Evolutionary conservation across 345 rosid genomes (phyloP).

Genomic region (Eucalyptus camaldulensis): DNA sequence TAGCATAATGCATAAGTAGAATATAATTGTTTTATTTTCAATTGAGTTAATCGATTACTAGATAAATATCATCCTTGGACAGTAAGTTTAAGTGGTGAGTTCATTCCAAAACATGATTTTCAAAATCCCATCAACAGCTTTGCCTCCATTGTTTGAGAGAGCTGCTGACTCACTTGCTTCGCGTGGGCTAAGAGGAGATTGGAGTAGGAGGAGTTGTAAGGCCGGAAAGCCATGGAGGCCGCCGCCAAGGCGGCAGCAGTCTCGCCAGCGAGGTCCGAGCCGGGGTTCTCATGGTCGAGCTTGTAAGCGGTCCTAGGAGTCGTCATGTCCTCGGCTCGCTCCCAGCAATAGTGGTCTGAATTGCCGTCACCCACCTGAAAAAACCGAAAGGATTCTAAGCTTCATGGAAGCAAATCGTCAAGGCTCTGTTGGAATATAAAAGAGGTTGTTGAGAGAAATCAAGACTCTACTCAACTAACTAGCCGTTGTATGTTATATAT

Average conservation of each 20-base stretch:
- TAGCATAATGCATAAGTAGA: background rate
- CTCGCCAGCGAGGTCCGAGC: conserved; percentile 80
- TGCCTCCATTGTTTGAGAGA: background rate
- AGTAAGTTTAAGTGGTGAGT: background rate
- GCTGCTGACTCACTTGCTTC: conserved; percentile 33
- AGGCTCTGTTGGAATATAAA: background rate
- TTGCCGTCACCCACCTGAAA: conserved; percentile 70
- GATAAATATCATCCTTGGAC: background rate
- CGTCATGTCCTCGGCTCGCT: conserved; percentile 86
- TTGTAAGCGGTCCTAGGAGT: conserved; percentile 69
- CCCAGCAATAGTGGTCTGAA: conserved; percentile 87
- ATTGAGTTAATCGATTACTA: background rate
- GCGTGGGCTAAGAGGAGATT: conserved; percentile 48
- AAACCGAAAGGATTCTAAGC: background rate
- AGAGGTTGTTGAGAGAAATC: background rate
- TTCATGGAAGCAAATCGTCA: background rate
- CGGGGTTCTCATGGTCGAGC: conserved; percentile 56
- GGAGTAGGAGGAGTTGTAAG: conserved; percentile 71
- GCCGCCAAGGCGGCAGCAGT: conserved; percentile 84
- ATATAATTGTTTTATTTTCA: background rate
- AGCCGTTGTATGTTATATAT: background rate
- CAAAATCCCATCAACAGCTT: background rate
- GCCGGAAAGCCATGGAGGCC: conserved; percentile 67
- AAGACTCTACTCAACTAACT: background rate
- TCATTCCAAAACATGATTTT: background rate